phyloP scores from a whole-genome alignment of 768 basidiomycete genomes.

The Collybia sordida region DNA sequence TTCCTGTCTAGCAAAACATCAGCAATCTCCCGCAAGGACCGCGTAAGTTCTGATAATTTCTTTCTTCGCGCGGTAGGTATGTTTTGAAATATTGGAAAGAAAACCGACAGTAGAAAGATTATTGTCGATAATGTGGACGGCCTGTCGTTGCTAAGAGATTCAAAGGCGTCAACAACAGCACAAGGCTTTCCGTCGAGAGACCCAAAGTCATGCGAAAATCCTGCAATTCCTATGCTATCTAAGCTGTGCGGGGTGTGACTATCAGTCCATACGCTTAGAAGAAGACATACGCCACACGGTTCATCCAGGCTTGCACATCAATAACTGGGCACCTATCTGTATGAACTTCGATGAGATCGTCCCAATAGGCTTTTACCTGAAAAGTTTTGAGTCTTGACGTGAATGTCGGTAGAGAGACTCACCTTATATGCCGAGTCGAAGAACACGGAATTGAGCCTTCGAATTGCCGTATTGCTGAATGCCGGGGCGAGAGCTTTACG shows the following conservation, averaged over 20 bases:
- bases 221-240: conserved; percentile 58
- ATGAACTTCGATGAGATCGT: conserved; percentile 23
- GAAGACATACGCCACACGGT: conserved; percentile 41
- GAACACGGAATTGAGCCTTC: conserved; percentile 34
- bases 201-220: conserved; percentile 59
- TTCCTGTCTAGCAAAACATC: conserved; percentile 25
- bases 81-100: conserved; percentile 31
- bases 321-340: conserved; percentile 36
- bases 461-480: conserved; percentile 39
- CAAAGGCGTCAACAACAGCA: conserved; percentile 40
- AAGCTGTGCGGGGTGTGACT: conserved; percentile 30
- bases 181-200: conserved; percentile 47
- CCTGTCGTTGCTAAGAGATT: conserved; percentile 28
- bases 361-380: conserved; percentile 29
- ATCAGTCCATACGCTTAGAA: neutral
- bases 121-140: conserved; percentile 23
- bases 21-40: conserved; percentile 38
- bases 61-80: conserved; percentile 35
- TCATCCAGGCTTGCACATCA: conserved; percentile 52
- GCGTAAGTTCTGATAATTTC: conserved; percentile 27
- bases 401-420: neutral
- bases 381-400: neutral
- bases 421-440: conserved; percentile 42
- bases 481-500: conserved; percentile 37
- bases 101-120: conserved; percentile 32